A percentile compares a stretch with the other conserved stretches of the same genome.
These are phyloP conservation scores for Candida railenensis DNA, from an alignment of 805 yeast species.

Conservation along the genomic window DNA sequence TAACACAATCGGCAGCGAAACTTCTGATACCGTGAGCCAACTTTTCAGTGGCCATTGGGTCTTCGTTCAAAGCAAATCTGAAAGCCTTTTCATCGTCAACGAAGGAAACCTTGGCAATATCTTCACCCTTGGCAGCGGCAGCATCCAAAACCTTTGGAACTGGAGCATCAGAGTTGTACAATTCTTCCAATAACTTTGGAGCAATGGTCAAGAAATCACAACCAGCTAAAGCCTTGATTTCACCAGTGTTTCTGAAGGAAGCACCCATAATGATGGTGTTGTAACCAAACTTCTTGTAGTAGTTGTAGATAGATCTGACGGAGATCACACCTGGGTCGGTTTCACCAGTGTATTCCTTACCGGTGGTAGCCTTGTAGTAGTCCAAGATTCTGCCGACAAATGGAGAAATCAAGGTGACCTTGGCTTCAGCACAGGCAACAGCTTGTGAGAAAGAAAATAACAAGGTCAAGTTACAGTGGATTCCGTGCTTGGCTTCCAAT, in stretches of 20 bases:
- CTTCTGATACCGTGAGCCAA: constrained; percentile 96
- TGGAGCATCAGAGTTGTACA: constrained; percentile 70
- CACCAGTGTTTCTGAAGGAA: constrained; percentile 94
- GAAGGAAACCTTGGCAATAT: constrained; percentile 69
- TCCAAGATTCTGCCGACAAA: constrained; percentile 99
- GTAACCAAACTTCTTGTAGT: constrained; percentile 96
- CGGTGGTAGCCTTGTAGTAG: constrained; percentile 95
- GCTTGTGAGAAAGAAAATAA: constrained; percentile 96
- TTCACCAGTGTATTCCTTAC: constrained; percentile 76
- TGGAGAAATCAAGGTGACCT: constrained; percentile 94
- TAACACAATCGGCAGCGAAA: constrained; percentile 89
- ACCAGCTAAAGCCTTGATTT: constrained; percentile 96
- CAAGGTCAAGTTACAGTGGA: constrained; percentile 94
- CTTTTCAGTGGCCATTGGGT: constrained; percentile 98
- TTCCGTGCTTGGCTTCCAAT: constrained; percentile 84
- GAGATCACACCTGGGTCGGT: constrained; percentile 96
- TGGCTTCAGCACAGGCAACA: constrained; percentile 98
- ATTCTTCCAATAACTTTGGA: constrained; percentile 87
- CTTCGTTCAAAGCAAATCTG: constrained; percentile 91
- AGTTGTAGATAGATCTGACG: constrained; percentile 87
- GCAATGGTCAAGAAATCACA: constrained; percentile 94
- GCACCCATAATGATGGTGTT: constrained; percentile 99
- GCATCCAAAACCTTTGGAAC: constrained; percentile 84
- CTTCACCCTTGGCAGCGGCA: constrained; percentile 51
- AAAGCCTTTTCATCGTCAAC: constrained; percentile 84